Evolutionary conservation across 495 filamentous ascomycete genomes (phyloP).

Genomic region (Penicillium alfredii): DNA sequence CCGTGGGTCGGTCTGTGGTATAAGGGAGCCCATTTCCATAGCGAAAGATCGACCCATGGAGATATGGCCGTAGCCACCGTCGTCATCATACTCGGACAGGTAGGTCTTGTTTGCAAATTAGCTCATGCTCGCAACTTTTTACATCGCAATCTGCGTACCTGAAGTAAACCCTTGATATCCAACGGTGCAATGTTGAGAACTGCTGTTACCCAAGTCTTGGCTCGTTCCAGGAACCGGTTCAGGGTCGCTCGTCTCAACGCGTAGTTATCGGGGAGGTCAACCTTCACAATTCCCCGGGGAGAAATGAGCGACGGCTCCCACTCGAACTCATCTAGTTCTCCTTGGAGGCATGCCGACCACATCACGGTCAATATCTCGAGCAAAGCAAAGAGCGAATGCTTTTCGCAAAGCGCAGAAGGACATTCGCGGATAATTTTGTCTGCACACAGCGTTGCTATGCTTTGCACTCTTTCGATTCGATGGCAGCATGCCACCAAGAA

Average conservation of each 20-base stretch:
- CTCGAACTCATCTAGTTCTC: constrained; percentile 88
- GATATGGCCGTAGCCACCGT: constrained; percentile 79
- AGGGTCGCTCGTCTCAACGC: constrained; percentile 70
- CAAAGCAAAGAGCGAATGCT: constrained; percentile 81
- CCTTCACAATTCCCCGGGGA: constrained; percentile 60
- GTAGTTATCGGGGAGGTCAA: constrained; percentile 92
- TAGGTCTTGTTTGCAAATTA: constrained; percentile 57
- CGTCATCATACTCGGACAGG: constrained; percentile 86
- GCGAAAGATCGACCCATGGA: constrained; percentile 94
- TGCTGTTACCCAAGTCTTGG: constrained; percentile 70
- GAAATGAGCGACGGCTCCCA: constrained; percentile 77
- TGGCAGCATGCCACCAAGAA: constrained; percentile 89
- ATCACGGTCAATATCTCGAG: constrained; percentile 86
- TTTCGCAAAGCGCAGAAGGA: constrained; percentile 86
- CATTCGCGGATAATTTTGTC: constrained; percentile 77
- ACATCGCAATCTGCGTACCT: too few relatives aligned
- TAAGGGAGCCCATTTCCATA: constrained; percentile 79
- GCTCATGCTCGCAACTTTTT: too few relatives aligned
- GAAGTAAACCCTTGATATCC: constrained; percentile 90
- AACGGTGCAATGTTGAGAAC: constrained; percentile 82
- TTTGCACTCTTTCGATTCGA: constrained; percentile 81
- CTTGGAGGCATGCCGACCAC: constrained; percentile 91
- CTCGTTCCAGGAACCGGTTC: constrained; percentile 66
- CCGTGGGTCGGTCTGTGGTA: constrained; percentile 83
- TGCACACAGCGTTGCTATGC: constrained; percentile 71